Base-by-base conservation (phyloP, 306 rosid species). In the Citrullus mucosospermus region DNA sequence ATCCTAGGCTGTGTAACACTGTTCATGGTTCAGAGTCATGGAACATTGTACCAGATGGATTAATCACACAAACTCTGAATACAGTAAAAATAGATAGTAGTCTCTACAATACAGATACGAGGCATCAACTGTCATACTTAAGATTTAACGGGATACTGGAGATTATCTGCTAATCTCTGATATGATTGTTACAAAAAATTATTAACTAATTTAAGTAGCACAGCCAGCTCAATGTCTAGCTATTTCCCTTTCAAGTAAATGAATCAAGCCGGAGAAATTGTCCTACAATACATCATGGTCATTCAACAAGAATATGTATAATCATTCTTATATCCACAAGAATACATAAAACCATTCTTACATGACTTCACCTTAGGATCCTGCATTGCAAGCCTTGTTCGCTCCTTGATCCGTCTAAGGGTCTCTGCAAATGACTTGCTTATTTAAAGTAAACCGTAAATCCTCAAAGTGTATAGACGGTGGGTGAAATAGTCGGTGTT, bases 281-380 rank as follows among this genome's bases (percentile, higher is more conserved):
- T 51, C 61, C 25, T 53, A 15, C 32, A 56, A 28, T 20, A 65
- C 9, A 67, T 67, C 12, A 38, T 38, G 54, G 54, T 44, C 38
- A 25, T 43, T 46, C 57, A n/a, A 46, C 78, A 77, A 41, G 56
- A 57, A 66, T 76, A 79, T 84, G 80, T 77, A 68, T 48, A 83
- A 53, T 82, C 59, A 83, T 84, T 88, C 91, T 91, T 92, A 90
- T 96, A 91, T 88, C 97, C 79, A 61, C 73, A 68, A 56, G 78
- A 84, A 85, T 85, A 82, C 78, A 79, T 86, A 79, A 82, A 85
- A 48, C 83, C 68, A 87, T 84, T 88, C 97, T 96, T 96, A 91
- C 98, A 91, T 88, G 99, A 93, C 98, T 88, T 96, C 98, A 96
- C 99, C 99, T 96, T 96, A 90, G 99, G 98, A 90, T 89, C 82